Percentiles rank a stretch among this genome's conserved stretches.
phyloP scores from a whole-genome alignment of 2,329 filamentous ascomycete genomes.

The Geoglossum cookeanum region DNA sequence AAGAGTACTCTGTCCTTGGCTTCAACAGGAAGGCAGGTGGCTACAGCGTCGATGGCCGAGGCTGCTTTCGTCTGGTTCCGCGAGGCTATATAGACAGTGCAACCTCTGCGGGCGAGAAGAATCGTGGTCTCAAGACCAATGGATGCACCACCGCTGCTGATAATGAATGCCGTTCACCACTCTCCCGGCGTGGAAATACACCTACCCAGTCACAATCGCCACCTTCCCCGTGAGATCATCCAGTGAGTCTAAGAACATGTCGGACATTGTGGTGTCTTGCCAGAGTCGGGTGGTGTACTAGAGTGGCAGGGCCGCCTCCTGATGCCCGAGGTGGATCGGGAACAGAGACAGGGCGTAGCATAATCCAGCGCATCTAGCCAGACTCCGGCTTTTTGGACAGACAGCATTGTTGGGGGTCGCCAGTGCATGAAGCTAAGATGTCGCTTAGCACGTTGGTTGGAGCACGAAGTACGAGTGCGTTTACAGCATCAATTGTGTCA shows the following conservation, averaged over 20 bases:
- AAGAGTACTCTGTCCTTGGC: not conserved
- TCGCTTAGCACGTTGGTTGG: not conserved
- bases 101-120: not conserved
- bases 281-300: not conserved
- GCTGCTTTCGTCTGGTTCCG: not conserved
- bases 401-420: not conserved
- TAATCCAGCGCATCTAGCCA: not conserved
- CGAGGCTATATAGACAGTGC: constrained; percentile 1
- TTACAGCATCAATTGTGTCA: too few relatives aligned
- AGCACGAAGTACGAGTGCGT: too few relatives aligned
- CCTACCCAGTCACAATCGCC: constrained; percentile 2
- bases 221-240: constrained; percentile 1
- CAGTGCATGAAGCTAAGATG: not conserved
- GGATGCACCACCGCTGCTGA: not conserved
- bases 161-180: not conserved
- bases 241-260: not conserved
- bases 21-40: not conserved
- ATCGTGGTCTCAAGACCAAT: constrained; percentile 3
- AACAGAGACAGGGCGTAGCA: not conserved
- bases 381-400: not conserved
- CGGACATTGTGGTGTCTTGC: not conserved
- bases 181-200: not conserved
- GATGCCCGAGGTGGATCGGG: not conserved
- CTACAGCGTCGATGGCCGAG: not conserved
- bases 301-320: not conserved